phyloP scores from a whole-genome alignment of 345 rosid species.

The Hevea brasiliensis region DNA sequence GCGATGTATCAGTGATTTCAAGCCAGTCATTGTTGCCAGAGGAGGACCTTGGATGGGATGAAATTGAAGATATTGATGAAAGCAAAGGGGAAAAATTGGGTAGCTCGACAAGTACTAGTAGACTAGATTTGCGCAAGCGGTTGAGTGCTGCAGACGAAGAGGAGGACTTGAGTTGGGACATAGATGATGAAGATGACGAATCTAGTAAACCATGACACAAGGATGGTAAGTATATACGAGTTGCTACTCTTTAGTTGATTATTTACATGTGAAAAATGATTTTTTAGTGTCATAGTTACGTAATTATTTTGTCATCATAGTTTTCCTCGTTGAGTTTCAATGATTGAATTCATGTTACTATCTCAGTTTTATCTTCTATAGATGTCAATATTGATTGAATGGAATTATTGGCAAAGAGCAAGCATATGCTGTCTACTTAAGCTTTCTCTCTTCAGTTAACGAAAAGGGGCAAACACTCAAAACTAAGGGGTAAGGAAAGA shows the following conservation, averaged over 20 bases:
- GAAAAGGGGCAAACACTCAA: too few relatives aligned
- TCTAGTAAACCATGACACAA: constrained; percentile 8
- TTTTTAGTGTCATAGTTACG: neutral
- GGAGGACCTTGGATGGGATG: constrained; percentile 80
- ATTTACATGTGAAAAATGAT: neutral
- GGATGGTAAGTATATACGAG: neutral
- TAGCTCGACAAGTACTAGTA: constrained; percentile 12
- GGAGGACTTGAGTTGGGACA: constrained; percentile 80
- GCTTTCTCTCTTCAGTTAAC: too few relatives aligned
- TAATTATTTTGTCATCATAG: constrained; percentile 1
- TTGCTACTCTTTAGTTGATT: neutral
- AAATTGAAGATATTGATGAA: constrained; percentile 64
- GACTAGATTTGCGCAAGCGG: constrained; percentile 51
- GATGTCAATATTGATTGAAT: too few relatives aligned
- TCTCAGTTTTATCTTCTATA: too few relatives aligned
- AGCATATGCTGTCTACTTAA: too few relatives aligned
- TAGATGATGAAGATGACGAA: constrained; percentile 59
- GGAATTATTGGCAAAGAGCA: too few relatives aligned
- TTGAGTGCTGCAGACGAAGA: constrained; percentile 56
- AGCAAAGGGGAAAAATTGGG: constrained; percentile 30
- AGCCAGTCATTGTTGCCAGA: constrained; percentile 52
- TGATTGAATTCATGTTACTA: constrained; percentile 22
- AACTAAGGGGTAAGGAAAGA: too few relatives aligned
- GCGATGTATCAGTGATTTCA: constrained; percentile 66
- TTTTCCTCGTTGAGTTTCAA: too few relatives aligned